Base-by-base conservation (phyloP, 768 basidiomycete species). In the Hysterangium stoloniferum region DNA sequence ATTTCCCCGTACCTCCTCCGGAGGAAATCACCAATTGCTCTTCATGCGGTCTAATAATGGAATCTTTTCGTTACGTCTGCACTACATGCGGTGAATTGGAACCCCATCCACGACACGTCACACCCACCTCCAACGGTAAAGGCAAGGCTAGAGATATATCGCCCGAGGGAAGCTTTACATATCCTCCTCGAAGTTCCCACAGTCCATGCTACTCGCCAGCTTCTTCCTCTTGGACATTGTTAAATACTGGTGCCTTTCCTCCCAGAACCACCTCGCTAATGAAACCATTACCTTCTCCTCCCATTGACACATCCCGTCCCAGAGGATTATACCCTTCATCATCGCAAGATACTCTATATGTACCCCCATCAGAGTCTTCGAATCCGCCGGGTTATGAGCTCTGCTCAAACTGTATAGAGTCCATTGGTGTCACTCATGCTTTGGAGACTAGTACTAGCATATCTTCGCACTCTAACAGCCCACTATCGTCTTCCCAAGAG, bases 41-140 rank as follows among this genome's bases (percentile, higher is more conserved):
- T 1, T 78, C 79, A 40, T 97, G 94, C 58, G 85, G 84, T 12
- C 64, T 73, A 0, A 59, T 80, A 5, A 69, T 97, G 17, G 84
- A 90, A 45, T 75, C 79, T n/a, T 80, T 95, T 62, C 82, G 89
- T 40, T 96, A 97, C 63, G 83, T 94, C 12, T 97, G 94, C 60
- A 75, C 83, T 4, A 84, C 82, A 20, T 95, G 93, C 58, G 91
- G 90, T 7, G 86, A 88, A 65, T 88, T 82, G 62, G 66, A 73
- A 41, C 77, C 84, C 5, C 59, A 44, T 22, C 35, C 56, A 13
- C 38, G 42, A 45, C 45, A 35, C 25, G 7, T 43, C 37, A 27
- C 63, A 4, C 22, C 33, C 22, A 24, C 40, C 13, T 9, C 38
- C 11, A 48, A 61, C 45, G 52, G 63, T 37, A 79, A 80, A 55